Evolutionary conservation across 1,284 basidiomycete species (phyloP), one percentile per base, ranked within the genome.

Genomic region (Vanrija sp.): DNA sequence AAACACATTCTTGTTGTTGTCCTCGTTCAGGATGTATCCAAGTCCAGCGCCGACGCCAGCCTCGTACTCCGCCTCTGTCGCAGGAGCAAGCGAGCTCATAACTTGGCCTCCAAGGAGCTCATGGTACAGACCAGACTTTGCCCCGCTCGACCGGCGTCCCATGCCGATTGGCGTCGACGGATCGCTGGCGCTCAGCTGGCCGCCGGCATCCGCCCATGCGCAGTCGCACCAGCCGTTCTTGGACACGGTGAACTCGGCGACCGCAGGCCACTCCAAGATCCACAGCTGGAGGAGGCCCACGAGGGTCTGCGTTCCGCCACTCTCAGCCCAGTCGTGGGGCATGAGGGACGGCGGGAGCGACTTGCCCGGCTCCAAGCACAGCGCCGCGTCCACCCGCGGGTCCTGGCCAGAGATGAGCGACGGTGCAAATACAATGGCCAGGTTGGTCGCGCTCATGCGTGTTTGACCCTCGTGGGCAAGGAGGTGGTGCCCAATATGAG

Each of bases 381-480:
- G 53, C 15, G 55, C 56, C 8, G 66, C 63, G 52, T 75, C 73
- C 49, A 66, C 66, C 6, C 71, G 44, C 8, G 67, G 60, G 46
- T 74, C 64, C 4, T 61, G 55, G 6, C 67, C 65, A 6, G 46
- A 15, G n/a, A 75, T 66, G 38, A 75, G 58, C 3, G 61, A 45
- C 6, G 73, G 73, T 1, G 73, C 66, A 19, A 73, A 51, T 14
- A 68, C 64, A 46, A 73, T 72, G 0, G 73, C 65, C 7, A 68
- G 54, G 9, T 55, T 54, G 5, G 58, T 49, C 5, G 69, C 40
- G 1, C 60, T 52, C 73, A 75, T 75, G 23, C 65, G 64, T 0
- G 68, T 69, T 5, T 29, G 12, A 2, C 23, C 6, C 49, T 69
- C 64, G 61, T 58, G 51, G 3, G 53, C 12, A 8, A 60, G 46